Base-by-base conservation (phyloP, 257 asterid genomes). In the Solanum etuberosum region DNA sequence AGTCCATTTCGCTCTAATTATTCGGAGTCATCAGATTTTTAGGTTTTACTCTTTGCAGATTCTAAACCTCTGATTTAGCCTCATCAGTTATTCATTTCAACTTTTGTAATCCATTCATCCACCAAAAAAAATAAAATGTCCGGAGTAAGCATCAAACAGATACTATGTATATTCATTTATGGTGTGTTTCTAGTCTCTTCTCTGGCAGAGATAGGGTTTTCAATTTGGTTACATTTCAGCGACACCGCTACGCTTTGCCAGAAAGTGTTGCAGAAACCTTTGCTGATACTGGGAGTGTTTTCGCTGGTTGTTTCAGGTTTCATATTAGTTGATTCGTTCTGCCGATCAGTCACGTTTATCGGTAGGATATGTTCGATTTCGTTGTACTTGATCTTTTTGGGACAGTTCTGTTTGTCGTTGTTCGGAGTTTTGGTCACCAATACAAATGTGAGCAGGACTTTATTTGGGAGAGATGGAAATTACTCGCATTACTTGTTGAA, bases 381-480 rank as follows among this genome's bases (percentile, higher is more conserved):
- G n/a, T 29, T 92, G 25, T 89, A 91, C 9, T 5, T 91, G 23
- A 48, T 92, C 9, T 40, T 91, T 23, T 0, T 94, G 0, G 94
- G 92, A 15, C 31, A 94, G 43, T 16, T 92, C 0, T 42, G 57
- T 12, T 90, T 96, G 81, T 92, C 93, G 29, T 32, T 92, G 5
- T 94, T 94, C 86, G 83, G 95, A 3, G 85, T 94, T 1, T 38
- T 92, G 32, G 98, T 94, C 5, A 94, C 97, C 2, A 96, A 91
- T 32, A 90, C 73, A 35, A 87, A 86, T 4, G 91, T 90, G 3
- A 95, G 94, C 6, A 87, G n/a, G 38, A 93, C 87, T 4, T 15
- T 96, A 10, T 93, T 98, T n/a, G 88, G 89, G 9, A 88, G 37
- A 65, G 95, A 94, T 27, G 97, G 96, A 4, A 94, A 94, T 86